These are phyloP conservation scores for Candida manassasensis DNA, from an alignment of 805 yeast genomes.

Conservation along the genomic window DNA sequence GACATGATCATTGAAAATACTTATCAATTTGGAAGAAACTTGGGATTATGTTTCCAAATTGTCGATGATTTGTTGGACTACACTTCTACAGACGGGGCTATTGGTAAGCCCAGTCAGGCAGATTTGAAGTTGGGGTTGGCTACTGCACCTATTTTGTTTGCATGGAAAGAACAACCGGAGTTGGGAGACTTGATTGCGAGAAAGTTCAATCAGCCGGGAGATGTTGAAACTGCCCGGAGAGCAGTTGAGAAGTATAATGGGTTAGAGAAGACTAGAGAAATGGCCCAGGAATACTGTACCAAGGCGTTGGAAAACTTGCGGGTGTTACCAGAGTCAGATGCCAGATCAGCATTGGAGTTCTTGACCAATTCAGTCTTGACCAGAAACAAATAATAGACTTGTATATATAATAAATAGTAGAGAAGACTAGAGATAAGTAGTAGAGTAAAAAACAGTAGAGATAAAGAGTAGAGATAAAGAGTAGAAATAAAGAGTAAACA, in stretches of 20 bases:
- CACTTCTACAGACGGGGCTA: conserved; percentile 74
- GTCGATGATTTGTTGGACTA: conserved; percentile 96
- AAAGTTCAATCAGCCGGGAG: conserved; percentile 77
- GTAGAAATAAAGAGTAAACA: too few species aligned
- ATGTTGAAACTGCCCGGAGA: conserved; percentile 72
- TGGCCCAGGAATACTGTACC: conserved; percentile 76
- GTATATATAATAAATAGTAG: neutral
- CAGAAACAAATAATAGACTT: conserved; percentile 54
- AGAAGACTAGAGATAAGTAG: too few species aligned
- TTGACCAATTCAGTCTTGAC: conserved; percentile 80
- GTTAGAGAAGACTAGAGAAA: conserved; percentile 62
- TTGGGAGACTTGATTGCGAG: conserved; percentile 80
- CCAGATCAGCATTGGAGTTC: conserved; percentile 80
- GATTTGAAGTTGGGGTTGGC: conserved; percentile 92
- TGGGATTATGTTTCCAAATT: conserved; percentile 93
- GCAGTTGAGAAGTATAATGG: conserved; percentile 73
- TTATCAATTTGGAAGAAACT: conserved; percentile 86
- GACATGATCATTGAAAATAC: conserved; percentile 75
- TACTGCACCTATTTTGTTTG: conserved; percentile 92
- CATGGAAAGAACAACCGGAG: conserved; percentile 86
- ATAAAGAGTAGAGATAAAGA: too few species aligned
- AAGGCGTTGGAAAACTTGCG: conserved; percentile 71
- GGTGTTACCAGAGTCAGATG: conserved; percentile 79
- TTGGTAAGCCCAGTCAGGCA: conserved; percentile 96
- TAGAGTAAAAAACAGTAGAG: too few species aligned